Percentiles rank a stretch among this genome's conserved stretches.
These are phyloP conservation scores for Salvia hispanica DNA, from an alignment of 257 asterid species.

Conservation along the genomic window DNA sequence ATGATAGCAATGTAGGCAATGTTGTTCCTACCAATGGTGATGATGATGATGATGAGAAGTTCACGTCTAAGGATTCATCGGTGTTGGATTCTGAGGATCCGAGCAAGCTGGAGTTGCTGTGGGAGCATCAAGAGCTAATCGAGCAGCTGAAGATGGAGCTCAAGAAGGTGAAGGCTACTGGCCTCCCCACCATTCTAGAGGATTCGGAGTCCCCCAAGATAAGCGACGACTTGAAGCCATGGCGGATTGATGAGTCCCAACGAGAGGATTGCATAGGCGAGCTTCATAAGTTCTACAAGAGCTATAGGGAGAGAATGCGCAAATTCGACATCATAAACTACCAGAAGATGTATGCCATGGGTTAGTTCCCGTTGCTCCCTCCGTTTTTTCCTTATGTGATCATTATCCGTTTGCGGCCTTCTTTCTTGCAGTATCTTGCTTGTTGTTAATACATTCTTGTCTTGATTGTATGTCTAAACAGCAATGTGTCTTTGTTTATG, in stretches of 20 bases:
- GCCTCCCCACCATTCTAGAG: slow-evolving; percentile 88
- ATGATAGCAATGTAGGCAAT: background rate
- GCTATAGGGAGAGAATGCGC: slow-evolving; percentile 80
- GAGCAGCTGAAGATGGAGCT: slow-evolving; percentile 93
- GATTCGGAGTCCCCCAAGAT: slow-evolving; percentile 82
- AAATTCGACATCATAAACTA: slow-evolving; percentile 87
- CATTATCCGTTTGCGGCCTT: background rate
- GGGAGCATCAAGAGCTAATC: slow-evolving; percentile 98
- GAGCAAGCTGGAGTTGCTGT: slow-evolving; percentile 67
- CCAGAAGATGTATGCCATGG: slow-evolving; percentile 99
- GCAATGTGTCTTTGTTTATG: slow-evolving; percentile 6
- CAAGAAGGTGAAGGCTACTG: slow-evolving; percentile 71
- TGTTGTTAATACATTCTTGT: slow-evolving; percentile 25
- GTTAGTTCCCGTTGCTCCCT: slow-evolving; percentile 44
- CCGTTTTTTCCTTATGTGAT: background rate
- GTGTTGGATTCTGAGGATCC: slow-evolving; percentile 40
- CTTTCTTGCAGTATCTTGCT: slow-evolving; percentile 22
- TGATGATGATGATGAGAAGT: slow-evolving; percentile 32
- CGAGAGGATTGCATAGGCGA: slow-evolving; percentile 73
- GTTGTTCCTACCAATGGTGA: background rate
- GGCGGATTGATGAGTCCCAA: slow-evolving; percentile 84
- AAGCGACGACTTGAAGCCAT: slow-evolving; percentile 77
- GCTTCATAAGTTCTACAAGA: slow-evolving; percentile 81
- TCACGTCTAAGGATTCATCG: slow-evolving; percentile 35
- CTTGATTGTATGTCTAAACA: slow-evolving; percentile 18